Evolutionary conservation across 495 filamentous ascomycete genomes (phyloP), one percentile per base, ranked within the genome.

Genomic region (Cercophora newfieldiana): DNA sequence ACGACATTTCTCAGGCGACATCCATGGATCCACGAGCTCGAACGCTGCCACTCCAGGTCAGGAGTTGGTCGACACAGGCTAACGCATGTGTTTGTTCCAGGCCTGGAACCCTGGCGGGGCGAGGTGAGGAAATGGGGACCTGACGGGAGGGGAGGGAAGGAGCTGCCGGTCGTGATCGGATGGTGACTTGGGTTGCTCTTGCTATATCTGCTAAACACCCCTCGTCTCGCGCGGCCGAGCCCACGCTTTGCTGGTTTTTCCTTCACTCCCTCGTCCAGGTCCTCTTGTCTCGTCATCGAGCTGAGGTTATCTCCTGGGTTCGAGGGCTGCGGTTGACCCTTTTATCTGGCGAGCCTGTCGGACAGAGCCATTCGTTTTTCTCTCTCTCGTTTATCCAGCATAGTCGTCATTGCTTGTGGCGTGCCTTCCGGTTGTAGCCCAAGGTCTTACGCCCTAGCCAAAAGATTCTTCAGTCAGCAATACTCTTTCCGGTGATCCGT

Each of bases 181-280:
- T 30, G 55, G 16, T 57, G 25, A 19, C 28, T 56, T 21, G 8
- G 48, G 50, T 66, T 66, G 50, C 62, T 64, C 68, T 64, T 68
- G 53, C 68, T 76, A 76, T 76, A 76, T 73, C 69, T 73, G 68
- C 37, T 62, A 54, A 51, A 33, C 19, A 44, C 49, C 57, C 64
- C 24, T 53, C 66, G 60, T 68, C 51, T 63, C 63, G 49, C 59
- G 54, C 44, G 44, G 51, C 54, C 59, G 53, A 62, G 22, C 64
- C 44, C 56, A 55, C 19, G 49, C 4, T 21, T 50, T 31, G 25
- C 10, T 56, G 37, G 59, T 14, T n/a, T 18, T 62, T 47, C 22
- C 28, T 37, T 25, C 26, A n/a, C 37, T 58, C 26, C 19, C 37
- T 58, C 48, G 16, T 47, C 21, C 14, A 49, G 29, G 22, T 28